phyloP scores from a whole-genome alignment of 768 basidiomycete genomes.

The Terana coerulea region DNA sequence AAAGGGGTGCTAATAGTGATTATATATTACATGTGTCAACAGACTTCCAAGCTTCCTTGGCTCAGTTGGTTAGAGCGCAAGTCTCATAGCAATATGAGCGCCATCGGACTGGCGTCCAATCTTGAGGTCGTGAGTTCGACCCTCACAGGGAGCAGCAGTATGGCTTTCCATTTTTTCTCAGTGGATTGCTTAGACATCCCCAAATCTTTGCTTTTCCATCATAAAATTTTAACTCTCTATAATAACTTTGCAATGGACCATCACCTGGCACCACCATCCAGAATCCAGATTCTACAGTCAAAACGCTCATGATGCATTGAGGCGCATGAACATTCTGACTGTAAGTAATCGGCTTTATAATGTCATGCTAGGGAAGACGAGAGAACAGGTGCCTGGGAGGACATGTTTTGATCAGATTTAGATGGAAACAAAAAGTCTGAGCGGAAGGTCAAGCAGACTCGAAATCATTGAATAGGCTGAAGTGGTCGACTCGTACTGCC shows the following conservation, averaged over 20 bases:
- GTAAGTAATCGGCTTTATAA: too few species aligned
- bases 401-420: too few species aligned
- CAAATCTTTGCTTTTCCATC: neutral
- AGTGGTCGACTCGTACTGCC: too few species aligned
- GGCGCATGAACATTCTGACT: too few species aligned
- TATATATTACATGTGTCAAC: neutral
- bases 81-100: conserved; percentile 26
- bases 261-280: too few species aligned
- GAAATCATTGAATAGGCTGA: too few species aligned
- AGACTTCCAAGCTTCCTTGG: conserved; percentile 18
- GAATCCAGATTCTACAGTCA: too few species aligned
- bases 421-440: too few species aligned
- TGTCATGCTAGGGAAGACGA: too few species aligned
- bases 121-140: conserved; percentile 30
- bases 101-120: conserved; percentile 13
- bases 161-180: neutral
- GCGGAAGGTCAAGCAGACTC: too few species aligned
- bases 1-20: neutral
- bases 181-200: neutral
- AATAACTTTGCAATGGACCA: neutral
- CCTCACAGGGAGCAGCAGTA: conserved; percentile 24
- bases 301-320: too few species aligned
- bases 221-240: neutral
- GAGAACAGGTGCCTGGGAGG: too few species aligned
- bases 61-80: conserved; percentile 31